Evolutionary conservation across 179 eudicot genomes (phyloP).

Genomic region (Beta macrorhiza): DNA sequence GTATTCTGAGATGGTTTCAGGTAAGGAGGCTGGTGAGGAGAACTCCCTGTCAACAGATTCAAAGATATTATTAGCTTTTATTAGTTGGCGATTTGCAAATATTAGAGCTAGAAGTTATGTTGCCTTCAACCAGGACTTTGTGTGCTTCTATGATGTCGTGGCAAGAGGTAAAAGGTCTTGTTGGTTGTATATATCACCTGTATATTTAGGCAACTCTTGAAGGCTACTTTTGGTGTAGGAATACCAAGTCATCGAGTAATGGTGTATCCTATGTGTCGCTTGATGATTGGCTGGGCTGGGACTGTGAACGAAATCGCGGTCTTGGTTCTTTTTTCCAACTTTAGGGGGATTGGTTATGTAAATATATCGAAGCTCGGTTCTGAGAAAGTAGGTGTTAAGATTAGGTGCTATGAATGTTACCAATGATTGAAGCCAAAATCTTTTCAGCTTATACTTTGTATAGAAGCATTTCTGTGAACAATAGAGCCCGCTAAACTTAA

Average conservation of each 20-base stretch:
- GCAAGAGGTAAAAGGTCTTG: conserved; percentile 8
- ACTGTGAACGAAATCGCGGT: background rate
- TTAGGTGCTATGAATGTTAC: conserved; percentile 5
- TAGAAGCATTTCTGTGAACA: conserved; percentile 5
- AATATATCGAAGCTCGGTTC: conserved; percentile 7
- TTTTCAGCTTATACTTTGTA: background rate
- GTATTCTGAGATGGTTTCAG: conserved; percentile 44
- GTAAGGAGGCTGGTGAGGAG: conserved; percentile 49
- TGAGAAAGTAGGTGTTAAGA: background rate
- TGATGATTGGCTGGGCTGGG: background rate
- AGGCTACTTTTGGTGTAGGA: conserved; percentile 1
- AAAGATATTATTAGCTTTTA: conserved; percentile 18
- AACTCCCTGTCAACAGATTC: conserved; percentile 24
- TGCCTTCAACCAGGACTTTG: conserved; percentile 23
- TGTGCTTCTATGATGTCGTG: conserved; percentile 22
- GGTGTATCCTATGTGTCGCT: background rate
- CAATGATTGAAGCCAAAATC: background rate
- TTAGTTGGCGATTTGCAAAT: background rate
- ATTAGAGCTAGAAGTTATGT: conserved; percentile 20
- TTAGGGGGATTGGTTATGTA: background rate
- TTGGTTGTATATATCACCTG: conserved; percentile 22
- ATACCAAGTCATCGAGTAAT: background rate
- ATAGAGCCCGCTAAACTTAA: conserved; percentile 12
- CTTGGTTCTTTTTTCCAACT: background rate
- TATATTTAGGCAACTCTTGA: conserved; percentile 2